These are phyloP conservation scores for Phytophthora quininea DNA, from an alignment of 352 stramenopile genomes.

Conservation along the genomic window DNA sequence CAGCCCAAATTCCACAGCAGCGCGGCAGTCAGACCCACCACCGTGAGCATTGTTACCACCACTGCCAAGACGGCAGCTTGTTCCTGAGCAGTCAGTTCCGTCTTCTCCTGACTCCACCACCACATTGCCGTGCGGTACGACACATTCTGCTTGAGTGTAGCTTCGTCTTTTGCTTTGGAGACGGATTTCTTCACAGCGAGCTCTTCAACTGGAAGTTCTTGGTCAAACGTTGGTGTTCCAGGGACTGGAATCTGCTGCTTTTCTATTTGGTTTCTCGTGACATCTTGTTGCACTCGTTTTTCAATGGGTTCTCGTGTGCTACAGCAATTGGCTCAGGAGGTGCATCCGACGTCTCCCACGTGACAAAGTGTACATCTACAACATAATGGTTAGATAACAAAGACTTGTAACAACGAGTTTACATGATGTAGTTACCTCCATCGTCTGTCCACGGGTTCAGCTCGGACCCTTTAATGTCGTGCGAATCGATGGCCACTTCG, in stretches of 20 bases:
- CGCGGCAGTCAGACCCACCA: slow-evolving; percentile 44
- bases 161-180: slow-evolving; percentile 16
- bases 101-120: slow-evolving; percentile 53
- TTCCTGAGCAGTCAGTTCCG: slow-evolving; percentile 64
- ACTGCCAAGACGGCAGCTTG: slow-evolving; percentile 63
- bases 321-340: neutral
- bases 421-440: neutral
- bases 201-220: slow-evolving; percentile 6
- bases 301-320: slow-evolving; percentile 1
- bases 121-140: slow-evolving; percentile 41
- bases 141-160: slow-evolving; percentile 21
- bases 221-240: neutral
- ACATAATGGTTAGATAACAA: neutral
- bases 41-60: slow-evolving; percentile 46
- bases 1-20: slow-evolving; percentile 47
- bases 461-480: slow-evolving; percentile 64
- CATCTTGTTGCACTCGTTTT: slow-evolving; percentile 1
- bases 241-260: neutral
- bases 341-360: slow-evolving; percentile 37
- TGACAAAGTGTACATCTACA: slow-evolving; percentile 34
- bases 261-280: slow-evolving; percentile 1
- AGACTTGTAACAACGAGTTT: neutral
- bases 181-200: slow-evolving; percentile 13
- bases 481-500: slow-evolving; percentile 56
- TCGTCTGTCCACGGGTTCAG: slow-evolving; percentile 32